Base-by-base conservation (phyloP, 148 eudicot species). In the Gaultheria prostrata region DNA sequence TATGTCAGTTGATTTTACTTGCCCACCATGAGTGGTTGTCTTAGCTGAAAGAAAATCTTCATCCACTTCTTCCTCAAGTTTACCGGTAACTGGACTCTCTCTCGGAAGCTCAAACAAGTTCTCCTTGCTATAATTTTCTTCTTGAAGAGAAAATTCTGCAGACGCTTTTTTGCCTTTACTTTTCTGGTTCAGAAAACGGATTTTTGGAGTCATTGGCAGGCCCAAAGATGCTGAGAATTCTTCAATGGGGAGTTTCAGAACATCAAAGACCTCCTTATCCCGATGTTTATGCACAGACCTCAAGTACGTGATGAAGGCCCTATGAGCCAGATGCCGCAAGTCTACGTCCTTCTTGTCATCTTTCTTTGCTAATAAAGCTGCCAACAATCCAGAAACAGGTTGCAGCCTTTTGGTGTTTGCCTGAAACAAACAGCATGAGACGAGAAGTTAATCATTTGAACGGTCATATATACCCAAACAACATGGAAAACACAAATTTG, bases 151-250 rank as follows among this genome's bases (percentile, higher is more conserved):
- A 51, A 83, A 59, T n/a, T 80, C 85, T 84, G 82, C 89, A 13
- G 91, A 76, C 43, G 51, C 81, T 18, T 65, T 87, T 71, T 91
- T 86, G 24, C 87, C 91, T 56, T 63, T 82, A 30, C 3, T 86
- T 89, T 92, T 94, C 81, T 86, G 88, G 30, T 89, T 91, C 59
- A 92, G 71, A 84, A 90, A 91, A 24, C 97, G 93, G 59, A 96
- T 85, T 89, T 89, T 91, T 24, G 98, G 98, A 35, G 98, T 94
- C 91, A 91, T 86, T 65, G 98, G 98, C 86, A 96, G 86, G 84
- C 98, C 98, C 85, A 94, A 57, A 32, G 98, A 96, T 73, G 97
- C 98, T 67, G 98, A 88, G 85, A 70, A 94, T 80, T 91, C 98
- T 45, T 94, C 95, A 67, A 93, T 81, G 11, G 93, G 93, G 79